These are phyloP conservation scores for Rhypophila decipiens DNA, from an alignment of 495 filamentous ascomycete genomes.

Conservation along the genomic window DNA sequence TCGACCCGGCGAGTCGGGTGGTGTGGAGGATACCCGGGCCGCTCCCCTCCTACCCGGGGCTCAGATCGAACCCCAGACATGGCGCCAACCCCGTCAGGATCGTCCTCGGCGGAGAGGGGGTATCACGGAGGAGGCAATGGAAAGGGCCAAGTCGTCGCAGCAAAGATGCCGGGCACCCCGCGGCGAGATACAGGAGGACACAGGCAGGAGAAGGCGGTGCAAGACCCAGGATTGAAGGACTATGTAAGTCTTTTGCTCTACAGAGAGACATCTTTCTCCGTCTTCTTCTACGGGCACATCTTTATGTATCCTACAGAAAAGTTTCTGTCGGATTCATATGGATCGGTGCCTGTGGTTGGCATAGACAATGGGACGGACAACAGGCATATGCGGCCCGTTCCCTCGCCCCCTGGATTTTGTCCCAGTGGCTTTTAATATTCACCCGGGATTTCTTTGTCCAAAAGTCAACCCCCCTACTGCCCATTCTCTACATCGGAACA, in stretches of 20 bases:
- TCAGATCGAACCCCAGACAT: neutral
- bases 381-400: conserved; percentile 4
- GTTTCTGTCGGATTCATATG: too few relatives aligned
- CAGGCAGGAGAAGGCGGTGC: conserved; percentile 30
- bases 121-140: conserved; percentile 25
- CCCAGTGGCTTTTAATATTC: conserved; percentile 2
- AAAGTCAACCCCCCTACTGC: neutral
- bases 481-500: neutral
- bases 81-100: conserved; percentile 7
- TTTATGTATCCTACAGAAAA: too few relatives aligned
- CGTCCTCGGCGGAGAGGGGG: conserved; percentile 18
- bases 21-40: neutral
- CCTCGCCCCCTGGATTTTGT: neutral
- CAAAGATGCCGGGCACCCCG: conserved; percentile 26
- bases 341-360: too few relatives aligned
- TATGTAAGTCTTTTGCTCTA: conserved; percentile 51
- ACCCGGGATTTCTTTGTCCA: conserved; percentile 5
- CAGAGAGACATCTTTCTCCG: neutral
- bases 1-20: too few relatives aligned
- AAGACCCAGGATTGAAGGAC: conserved; percentile 42
- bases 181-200: conserved; percentile 26
- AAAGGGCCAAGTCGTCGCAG: conserved; percentile 15
- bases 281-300: too few relatives aligned
- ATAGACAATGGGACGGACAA: too few relatives aligned
- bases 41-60: neutral